These are phyloP conservation scores for Podospora sp. DNA, from an alignment of 495 filamentous ascomycete species.

Conservation along the genomic window DNA sequence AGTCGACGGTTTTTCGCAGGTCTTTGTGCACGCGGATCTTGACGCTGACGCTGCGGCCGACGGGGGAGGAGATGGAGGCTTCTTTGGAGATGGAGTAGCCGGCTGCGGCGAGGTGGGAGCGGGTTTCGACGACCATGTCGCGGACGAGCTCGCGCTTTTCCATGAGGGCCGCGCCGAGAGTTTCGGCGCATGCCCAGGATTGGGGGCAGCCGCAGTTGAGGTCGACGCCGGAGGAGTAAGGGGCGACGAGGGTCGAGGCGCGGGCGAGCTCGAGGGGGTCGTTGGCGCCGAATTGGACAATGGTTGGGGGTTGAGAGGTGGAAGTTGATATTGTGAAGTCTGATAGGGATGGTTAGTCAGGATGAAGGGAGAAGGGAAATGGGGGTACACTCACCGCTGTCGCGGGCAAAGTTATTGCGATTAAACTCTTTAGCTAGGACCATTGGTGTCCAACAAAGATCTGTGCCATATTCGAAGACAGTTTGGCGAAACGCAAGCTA, in stretches of 20 bases:
- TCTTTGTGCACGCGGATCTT: slow-evolving; percentile 69
- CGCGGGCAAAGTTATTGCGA: slow-evolving; percentile 57
- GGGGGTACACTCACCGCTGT: slow-evolving; percentile 53
- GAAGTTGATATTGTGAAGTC: slow-evolving; percentile 43
- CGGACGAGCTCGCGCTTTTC: slow-evolving; percentile 59
- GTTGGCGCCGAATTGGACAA: slow-evolving; percentile 65
- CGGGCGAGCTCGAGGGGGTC: slow-evolving; percentile 59
- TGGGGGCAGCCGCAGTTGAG: slow-evolving; percentile 73
- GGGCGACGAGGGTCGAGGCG: slow-evolving; percentile 60
- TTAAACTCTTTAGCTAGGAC: slow-evolving; percentile 73
- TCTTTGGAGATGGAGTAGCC: slow-evolving; percentile 48
- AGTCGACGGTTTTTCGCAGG: slow-evolving; percentile 54
- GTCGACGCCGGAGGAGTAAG: slow-evolving; percentile 63
- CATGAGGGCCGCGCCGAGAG: slow-evolving; percentile 66
- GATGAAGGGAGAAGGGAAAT: not conserved
- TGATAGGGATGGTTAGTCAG: slow-evolving; percentile 5
- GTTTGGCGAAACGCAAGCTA: slow-evolving; percentile 67
- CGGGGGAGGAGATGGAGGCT: slow-evolving; percentile 34
- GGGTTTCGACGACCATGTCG: slow-evolving; percentile 58
- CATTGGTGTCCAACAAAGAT: slow-evolving; percentile 71
- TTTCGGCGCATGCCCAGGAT: slow-evolving; percentile 65
- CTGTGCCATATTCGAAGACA: slow-evolving; percentile 59
- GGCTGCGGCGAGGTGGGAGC: slow-evolving; percentile 44
- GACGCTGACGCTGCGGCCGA: slow-evolving; percentile 57
- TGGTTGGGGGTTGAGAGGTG: slow-evolving; percentile 57